Base-by-base conservation (phyloP, 1,284 basidiomycete genomes). In the Malassezia arunalokei region DNA sequence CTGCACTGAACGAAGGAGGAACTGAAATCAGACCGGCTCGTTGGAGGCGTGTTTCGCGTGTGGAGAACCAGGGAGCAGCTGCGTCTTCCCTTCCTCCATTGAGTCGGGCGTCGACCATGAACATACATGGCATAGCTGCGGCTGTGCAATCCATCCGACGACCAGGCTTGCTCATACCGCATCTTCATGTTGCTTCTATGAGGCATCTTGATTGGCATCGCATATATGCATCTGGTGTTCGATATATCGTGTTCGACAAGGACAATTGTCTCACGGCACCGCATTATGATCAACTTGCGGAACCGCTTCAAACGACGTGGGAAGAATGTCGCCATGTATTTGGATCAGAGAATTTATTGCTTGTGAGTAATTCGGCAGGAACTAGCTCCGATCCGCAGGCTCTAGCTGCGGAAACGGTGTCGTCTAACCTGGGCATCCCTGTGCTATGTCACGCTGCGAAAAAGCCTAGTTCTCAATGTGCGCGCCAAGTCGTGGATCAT, bases 321-420 rank as follows among this genome's bases (percentile, higher is more conserved):
- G 71, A 77, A 32, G 78, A 82, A 63, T 85, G 88, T 52, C 76
- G 81, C 40, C 70, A 77, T 37, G 79, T 81, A 0, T 95, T 95
- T 67, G 87, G 86, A 0, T 77, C 81, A 20, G 79, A 79, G 0
- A 84, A 88, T 58, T 81, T 96, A 8, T 77, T 98, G 56, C 82
- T 96, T 48, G 90, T 96, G 37, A 89, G 86, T 74, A 96, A 96
- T 73, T 89, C 89, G 24, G 88, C 88, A 1, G 92, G 92, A 1
- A 85, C 86, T 14, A 76, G 75, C 39, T 78, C 81, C 47, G 92
- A 96, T 71, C 79, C 83, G 82, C 33, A 82, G 80, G 32, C 81
- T 87, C 43, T 86, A 86, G 76, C 89, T 85, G 85, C 88, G 6
- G 90, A 94, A 76, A 83, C 84, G 6, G 85, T 95, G 14, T 80